Evolutionary conservation across 768 basidiomycete species (phyloP).

Genomic region (Macrolepiota albuminosa): DNA sequence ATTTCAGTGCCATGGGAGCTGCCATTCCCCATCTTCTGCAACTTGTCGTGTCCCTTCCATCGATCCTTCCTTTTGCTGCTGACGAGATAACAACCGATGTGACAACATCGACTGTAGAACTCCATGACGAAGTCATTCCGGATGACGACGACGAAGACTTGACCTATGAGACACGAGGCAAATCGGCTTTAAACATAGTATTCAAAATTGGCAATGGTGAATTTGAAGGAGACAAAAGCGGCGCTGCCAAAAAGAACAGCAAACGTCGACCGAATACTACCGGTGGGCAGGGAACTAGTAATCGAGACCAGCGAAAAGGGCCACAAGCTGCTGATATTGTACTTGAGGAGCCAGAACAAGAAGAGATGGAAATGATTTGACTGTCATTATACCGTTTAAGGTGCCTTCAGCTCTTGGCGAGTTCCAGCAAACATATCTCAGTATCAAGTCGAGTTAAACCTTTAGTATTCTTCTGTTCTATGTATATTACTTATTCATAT

Average conservation of each 20-base stretch:
- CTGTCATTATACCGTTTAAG: no score
- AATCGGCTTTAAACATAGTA: conserved; percentile 60
- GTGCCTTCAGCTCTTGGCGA: background rate
- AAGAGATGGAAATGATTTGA: conserved; percentile 30
- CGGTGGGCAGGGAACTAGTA: background rate
- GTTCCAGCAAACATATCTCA: background rate
- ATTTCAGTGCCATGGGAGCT: conserved; percentile 82
- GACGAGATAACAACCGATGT: conserved; percentile 62
- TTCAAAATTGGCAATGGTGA: conserved; percentile 63
- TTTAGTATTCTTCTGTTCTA: background rate
- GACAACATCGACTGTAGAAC: conserved; percentile 64
- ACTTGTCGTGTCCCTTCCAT: conserved; percentile 65
- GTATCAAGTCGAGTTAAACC: background rate
- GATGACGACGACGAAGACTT: conserved; percentile 69
- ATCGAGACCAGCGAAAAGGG: conserved; percentile 7
- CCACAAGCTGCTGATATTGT: conserved; percentile 23
- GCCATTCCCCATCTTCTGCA: conserved; percentile 80
- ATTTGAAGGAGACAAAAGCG: conserved; percentile 34
- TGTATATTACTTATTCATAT: background rate
- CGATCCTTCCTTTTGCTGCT: conserved; percentile 60
- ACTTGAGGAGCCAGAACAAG: conserved; percentile 40
- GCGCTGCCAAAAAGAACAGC: conserved; percentile 18
- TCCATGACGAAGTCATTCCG: conserved; percentile 77
- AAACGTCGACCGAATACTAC: conserved; percentile 8
- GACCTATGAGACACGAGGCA: conserved; percentile 60